Evolutionary conservation across 768 basidiomycete genomes (phyloP).

Genomic region (Boletus reticuloceps): DNA sequence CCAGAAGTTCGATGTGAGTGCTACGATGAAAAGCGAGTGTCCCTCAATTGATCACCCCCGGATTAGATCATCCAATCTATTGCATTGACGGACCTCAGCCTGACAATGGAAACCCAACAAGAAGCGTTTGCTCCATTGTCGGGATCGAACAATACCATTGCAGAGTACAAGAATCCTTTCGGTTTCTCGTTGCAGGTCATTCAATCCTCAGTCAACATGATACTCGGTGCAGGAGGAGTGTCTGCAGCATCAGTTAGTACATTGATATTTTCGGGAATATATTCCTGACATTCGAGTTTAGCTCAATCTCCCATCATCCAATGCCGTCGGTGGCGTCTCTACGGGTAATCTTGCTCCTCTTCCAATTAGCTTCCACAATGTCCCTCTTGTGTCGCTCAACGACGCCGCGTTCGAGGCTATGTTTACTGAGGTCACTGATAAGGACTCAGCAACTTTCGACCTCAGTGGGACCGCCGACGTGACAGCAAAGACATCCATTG

Average conservation of each 20-base stretch:
- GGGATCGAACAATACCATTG: slow-evolving; percentile 52
- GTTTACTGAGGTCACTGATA: slow-evolving; percentile 59
- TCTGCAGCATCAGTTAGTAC: slow-evolving; percentile 51
- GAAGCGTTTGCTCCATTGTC: slow-evolving; percentile 61
- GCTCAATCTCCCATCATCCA: slow-evolving; percentile 49
- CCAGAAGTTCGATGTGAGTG: slow-evolving; percentile 47
- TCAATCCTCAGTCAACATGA: slow-evolving; percentile 52
- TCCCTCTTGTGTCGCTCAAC: slow-evolving; percentile 55
- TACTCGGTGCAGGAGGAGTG: slow-evolving; percentile 44
- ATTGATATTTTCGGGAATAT: background rate
- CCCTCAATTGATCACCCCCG: background rate
- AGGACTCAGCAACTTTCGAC: slow-evolving; percentile 40
- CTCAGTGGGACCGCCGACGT: slow-evolving; percentile 60
- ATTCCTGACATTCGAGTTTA: slow-evolving; percentile 19
- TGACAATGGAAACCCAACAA: slow-evolving; percentile 49
- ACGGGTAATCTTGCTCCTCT: slow-evolving; percentile 67
- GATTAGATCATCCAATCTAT: slow-evolving; percentile 62
- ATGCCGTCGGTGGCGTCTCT: slow-evolving; percentile 59
- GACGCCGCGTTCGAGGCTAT: slow-evolving; percentile 52
- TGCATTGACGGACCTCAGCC: slow-evolving; percentile 51
- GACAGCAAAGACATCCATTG: slow-evolving; percentile 58
- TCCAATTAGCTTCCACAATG: slow-evolving; percentile 52
- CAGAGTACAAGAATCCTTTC: slow-evolving; percentile 70
- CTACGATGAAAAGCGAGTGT: background rate
- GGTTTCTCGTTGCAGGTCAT: slow-evolving; percentile 71